These are phyloP conservation scores for Vigna nakashimae DNA, from an alignment of 306 rosid species.

Conservation along the genomic window DNA sequence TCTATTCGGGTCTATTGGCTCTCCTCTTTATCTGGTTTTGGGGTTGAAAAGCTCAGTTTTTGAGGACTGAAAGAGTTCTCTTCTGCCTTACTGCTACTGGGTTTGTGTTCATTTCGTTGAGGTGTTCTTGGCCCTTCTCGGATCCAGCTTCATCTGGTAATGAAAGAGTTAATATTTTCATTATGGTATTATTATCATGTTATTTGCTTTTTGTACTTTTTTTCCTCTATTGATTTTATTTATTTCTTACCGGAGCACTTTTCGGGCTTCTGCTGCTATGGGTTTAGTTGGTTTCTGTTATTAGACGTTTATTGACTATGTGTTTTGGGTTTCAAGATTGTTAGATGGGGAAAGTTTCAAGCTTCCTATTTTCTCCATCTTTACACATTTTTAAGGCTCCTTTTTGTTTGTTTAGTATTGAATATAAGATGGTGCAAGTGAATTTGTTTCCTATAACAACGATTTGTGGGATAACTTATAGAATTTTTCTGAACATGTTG, in stretches of 20 bases:
- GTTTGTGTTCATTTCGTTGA: constrained; percentile 43
- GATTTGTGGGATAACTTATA: constrained; percentile 14
- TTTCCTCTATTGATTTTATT: constrained; percentile 36
- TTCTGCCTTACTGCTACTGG: constrained; percentile 43
- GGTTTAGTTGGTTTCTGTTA: constrained; percentile 41
- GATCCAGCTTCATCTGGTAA: constrained; percentile 76
- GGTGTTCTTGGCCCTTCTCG: constrained; percentile 53
- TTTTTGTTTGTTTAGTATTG: neutral
- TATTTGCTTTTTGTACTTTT: neutral
- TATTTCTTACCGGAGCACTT: constrained; percentile 33
- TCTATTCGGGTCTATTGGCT: constrained; percentile 39
- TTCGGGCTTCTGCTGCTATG: constrained; percentile 45
- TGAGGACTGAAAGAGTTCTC: constrained; percentile 37
- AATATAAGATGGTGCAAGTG: constrained; percentile 34
- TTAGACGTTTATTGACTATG: constrained; percentile 38
- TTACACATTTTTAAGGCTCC: constrained; percentile 37
- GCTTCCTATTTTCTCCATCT: constrained; percentile 47
- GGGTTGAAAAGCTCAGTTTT: constrained; percentile 51
- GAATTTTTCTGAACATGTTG: constrained; percentile 6
- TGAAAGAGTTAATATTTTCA: constrained; percentile 37
- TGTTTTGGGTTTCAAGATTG: constrained; percentile 34
- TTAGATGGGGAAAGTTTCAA: constrained; percentile 39
- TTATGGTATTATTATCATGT: neutral
- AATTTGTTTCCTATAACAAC: constrained; percentile 24
- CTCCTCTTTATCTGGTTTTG: constrained; percentile 33